Evolutionary conservation across 2,329 filamentous ascomycete genomes (phyloP), one percentile per base, ranked within the genome.

Genomic region (Apiospora phragmitis): DNA sequence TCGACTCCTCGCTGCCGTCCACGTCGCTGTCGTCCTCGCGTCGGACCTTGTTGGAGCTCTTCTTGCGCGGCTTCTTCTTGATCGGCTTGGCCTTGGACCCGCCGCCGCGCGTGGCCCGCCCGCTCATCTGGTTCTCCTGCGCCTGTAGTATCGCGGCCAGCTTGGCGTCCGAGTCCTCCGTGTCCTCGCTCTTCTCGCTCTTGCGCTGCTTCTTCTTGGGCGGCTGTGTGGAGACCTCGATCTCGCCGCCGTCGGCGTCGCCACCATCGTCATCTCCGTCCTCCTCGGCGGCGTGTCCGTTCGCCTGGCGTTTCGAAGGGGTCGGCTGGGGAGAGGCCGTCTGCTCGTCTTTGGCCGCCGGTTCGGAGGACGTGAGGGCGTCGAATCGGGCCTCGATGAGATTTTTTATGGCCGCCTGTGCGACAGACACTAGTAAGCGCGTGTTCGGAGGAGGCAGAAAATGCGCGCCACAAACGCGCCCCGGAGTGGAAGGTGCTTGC

Each of bases 91-190:
- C 76, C 14, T 86, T 85, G 70, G 86, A 89, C 73, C 89, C 89
- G 11, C 91, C 93, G 8, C 94, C 93, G 62, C 95, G 89, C 3
- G 95, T 98, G 24, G 93, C 88, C 69, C 94, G 87, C 67, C 90
- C 90, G 59, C 90, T 85, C 67, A 88, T 83, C 71, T 90, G 87
- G 81, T 98, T 97, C 83, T 98, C 94, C 81, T 98, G 93, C 0
- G 94, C 95, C 82, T 99, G 96, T 45, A 99, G 86, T 80, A 92
- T 90, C 21, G 94, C 94, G 0, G 96, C 96, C 72, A 95, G 89
- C 62, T 92, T 90, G 43, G 95, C 96, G 81, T 99, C 96, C 42
- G 93, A 92, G 74, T 97, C 94, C 74, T 89, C 87, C 11, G 83
- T 83, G 47, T 84, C 84, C 38, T 89, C 87, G 59, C 89, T 88